These are phyloP conservation scores for Selaginella moellendorffii DNA, from an alignment of 75 land plant species.

Conservation along the genomic window DNA sequence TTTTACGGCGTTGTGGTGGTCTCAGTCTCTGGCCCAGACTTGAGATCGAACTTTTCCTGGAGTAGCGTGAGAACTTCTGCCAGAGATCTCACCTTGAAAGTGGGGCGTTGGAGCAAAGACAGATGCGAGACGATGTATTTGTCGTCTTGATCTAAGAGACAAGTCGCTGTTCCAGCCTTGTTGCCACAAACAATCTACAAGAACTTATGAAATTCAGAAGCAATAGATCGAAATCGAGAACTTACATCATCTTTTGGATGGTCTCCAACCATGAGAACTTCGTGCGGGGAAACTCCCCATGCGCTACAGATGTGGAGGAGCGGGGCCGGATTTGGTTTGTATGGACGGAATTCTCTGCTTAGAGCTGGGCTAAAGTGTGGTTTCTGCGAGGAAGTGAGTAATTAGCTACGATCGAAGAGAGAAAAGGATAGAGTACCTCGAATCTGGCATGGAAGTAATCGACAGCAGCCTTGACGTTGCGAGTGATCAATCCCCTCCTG, in stretches of 20 bases:
- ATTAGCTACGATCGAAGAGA: slow-evolving; percentile 11
- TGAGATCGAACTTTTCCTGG: slow-evolving; percentile 23
- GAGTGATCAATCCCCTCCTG: slow-evolving; percentile 88
- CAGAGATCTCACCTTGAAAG: slow-evolving; percentile 61
- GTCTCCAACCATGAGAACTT: slow-evolving; percentile 95
- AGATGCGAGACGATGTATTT: slow-evolving; percentile 24
- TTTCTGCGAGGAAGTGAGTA: slow-evolving; percentile 23
- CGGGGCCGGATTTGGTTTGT: slow-evolving; percentile 85
- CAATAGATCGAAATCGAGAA: background rate
- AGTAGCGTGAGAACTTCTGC: slow-evolving; percentile 32
- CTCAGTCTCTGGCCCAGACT: slow-evolving; percentile 8
- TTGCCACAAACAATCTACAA: slow-evolving; percentile 68
- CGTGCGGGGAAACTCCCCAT: slow-evolving; percentile 60
- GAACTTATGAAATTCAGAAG: background rate
- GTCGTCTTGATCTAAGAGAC: slow-evolving; percentile 73
- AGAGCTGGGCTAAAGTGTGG: slow-evolving; percentile 55
- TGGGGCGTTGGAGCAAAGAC: slow-evolving; percentile 30
- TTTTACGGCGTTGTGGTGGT: too few relatives aligned
- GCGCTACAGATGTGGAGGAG: slow-evolving; percentile 65
- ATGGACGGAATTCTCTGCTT: slow-evolving; percentile 82
- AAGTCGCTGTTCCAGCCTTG: slow-evolving; percentile 69
- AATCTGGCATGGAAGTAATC: slow-evolving; percentile 74
- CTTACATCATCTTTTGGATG: slow-evolving; percentile 73
- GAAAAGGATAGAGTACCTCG: slow-evolving; percentile 32
- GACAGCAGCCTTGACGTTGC: slow-evolving; percentile 77